Base-by-base conservation (phyloP, 2,329 filamentous ascomycete genomes). In the Colletotrichum tanaceti region DNA sequence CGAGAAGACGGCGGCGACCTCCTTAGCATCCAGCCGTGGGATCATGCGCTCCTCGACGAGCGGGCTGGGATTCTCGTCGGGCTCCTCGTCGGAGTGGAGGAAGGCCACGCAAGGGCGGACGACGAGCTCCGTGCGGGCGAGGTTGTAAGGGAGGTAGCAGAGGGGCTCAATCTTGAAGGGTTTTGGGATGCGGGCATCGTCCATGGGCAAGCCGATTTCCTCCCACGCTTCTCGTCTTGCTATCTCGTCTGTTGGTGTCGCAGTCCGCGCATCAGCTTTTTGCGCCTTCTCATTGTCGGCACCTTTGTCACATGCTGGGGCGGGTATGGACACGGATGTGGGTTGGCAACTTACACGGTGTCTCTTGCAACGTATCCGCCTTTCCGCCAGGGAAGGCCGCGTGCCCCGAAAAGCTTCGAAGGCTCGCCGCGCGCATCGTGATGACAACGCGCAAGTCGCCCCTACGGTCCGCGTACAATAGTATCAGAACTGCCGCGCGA, bases 1-100 rank as follows among this genome's bases (percentile, higher is more conserved):
- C 5, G 93, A 95, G 81, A 98, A 98, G 41, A 98, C 93, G 52
- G 94, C 94, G 2, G 94, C 94, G 2, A 98, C 95, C 80, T 98
- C 95, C 72, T 92, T 91, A 1, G 94, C 92, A 79, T 98, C 93
- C 13, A 98, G 85, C 46, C 89, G 87, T 0, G 95, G 94, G 68
- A 93, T 93, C 79, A 94, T 86, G 70, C 84, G 87, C 73, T 91
- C 89, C 75, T 92, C 92, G 3, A 88, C 89, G 60, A 86, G 84
- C 41, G 71, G 73, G 20, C 73, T 73, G 38, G 76, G 71, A 9
- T 74, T 73, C 18, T 68, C 55, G 35, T 59, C 46, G 39, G 71
- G 63, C 38, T 81, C 79, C 70, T 86, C 82, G 73, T 88, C 86
- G 6, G 89, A 85, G 76, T 93, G 90, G 18, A 98, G 84, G 70